Evolutionary conservation across 1,284 basidiomycete species (phyloP).

Genomic region (Trichosporon faecale): DNA sequence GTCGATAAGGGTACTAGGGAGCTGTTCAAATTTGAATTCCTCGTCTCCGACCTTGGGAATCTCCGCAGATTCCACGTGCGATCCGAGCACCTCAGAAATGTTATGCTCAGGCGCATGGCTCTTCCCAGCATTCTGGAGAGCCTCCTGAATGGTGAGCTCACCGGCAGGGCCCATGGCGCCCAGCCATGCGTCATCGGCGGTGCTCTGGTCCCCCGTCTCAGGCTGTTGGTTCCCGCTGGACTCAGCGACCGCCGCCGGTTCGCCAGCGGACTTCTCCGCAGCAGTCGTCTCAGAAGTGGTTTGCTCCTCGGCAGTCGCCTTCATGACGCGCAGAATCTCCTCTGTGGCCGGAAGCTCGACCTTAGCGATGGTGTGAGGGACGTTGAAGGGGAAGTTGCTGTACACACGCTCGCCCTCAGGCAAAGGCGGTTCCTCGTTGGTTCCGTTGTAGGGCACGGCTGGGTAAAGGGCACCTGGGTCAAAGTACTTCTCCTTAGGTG

Average conservation of each 20-base stretch:
- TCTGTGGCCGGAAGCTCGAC: constrained; percentile 38
- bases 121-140: constrained; percentile 29
- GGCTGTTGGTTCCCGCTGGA: not conserved
- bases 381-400: constrained; percentile 36
- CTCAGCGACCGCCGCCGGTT: not conserved
- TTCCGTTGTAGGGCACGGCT: constrained; percentile 23
- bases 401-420: constrained; percentile 25
- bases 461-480: constrained; percentile 21
- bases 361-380: constrained; percentile 39
- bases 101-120: not conserved
- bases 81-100: not conserved
- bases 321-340: constrained; percentile 36
- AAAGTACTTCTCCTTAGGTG: constrained; percentile 30
- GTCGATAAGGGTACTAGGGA: not conserved
- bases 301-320: not conserved
- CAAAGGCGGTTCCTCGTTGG: constrained; percentile 12
- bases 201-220: not conserved
- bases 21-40: constrained; percentile 4
- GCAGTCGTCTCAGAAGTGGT: not conserved
- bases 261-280: not conserved
- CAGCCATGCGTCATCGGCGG: constrained; percentile 19
- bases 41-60: not conserved
- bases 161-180: constrained; percentile 21
- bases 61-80: not conserved
- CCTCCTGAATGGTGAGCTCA: constrained; percentile 35